These are phyloP conservation scores for Naganishia onofrii DNA, from an alignment of 768 basidiomycete genomes.

Conservation along the genomic window DNA sequence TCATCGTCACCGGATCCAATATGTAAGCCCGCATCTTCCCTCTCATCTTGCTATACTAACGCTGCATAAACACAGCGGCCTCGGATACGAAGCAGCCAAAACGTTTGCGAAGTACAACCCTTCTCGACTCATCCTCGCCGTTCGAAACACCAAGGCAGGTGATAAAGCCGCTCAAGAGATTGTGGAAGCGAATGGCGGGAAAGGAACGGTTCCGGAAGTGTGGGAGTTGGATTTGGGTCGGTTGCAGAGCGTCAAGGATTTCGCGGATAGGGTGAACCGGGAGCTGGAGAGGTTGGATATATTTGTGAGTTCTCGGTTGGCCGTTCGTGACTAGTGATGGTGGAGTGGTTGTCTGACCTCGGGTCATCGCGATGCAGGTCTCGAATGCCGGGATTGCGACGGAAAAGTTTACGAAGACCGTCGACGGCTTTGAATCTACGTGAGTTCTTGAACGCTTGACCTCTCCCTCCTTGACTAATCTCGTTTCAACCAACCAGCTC, in stretches of 20 bases:
- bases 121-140: conserved; percentile 36
- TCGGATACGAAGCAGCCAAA: conserved; percentile 35
- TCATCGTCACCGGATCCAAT: conserved; percentile 38
- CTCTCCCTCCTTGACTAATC: background rate
- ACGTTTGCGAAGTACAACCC: conserved; percentile 29
- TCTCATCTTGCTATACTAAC: background rate
- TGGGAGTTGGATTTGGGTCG: conserved; percentile 35
- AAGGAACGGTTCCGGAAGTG: conserved; percentile 30
- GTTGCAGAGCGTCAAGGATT: conserved; percentile 34
- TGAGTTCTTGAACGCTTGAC: conserved; percentile 14
- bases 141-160: conserved; percentile 30
- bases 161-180: conserved; percentile 33
- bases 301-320: conserved; percentile 24
- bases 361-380: conserved; percentile 22
- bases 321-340: background rate
- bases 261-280: conserved; percentile 28
- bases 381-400: conserved; percentile 32
- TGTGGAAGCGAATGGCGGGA: conserved; percentile 23
- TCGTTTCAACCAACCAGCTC: conserved; percentile 14
- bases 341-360: background rate
- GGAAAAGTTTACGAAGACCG: conserved; percentile 12
- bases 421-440: conserved; percentile 32
- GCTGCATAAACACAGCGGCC: conserved; percentile 14
- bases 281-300: conserved; percentile 37
- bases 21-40: conserved; percentile 5